Conservation (phyloP, 225 moss, liverwort and hornwort species). For the Anthoceros angustus region DNA sequence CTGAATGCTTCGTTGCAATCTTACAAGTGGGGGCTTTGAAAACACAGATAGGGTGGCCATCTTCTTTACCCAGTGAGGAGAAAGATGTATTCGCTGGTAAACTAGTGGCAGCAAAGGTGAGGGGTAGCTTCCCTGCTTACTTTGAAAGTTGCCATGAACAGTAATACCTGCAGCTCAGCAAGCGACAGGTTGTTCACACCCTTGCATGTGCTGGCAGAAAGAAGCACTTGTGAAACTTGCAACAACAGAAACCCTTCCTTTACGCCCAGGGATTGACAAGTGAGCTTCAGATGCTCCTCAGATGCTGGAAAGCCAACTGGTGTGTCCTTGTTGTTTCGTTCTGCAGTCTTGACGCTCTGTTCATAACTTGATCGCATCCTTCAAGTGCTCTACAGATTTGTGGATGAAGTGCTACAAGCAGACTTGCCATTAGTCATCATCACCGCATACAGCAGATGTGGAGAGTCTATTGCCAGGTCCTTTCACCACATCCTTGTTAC, state of each 20-base stretch:
- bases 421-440: constrained; percentile 53
- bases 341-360: neutral
- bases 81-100: constrained; percentile 53
- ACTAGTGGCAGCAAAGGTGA: constrained; percentile 61
- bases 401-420: constrained; percentile 70
- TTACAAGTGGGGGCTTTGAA: neutral
- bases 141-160: neutral
- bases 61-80: constrained; percentile 65
- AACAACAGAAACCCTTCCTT: constrained; percentile 39
- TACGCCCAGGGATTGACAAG: constrained; percentile 61
- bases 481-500: neutral
- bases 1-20: neutral
- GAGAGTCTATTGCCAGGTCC: constrained; percentile 76
- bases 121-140: neutral
- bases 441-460: constrained; percentile 64
- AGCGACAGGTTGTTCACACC: neutral
- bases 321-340: neutral
- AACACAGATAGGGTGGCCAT: constrained; percentile 82
- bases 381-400: constrained; percentile 41
- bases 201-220: constrained; percentile 23
- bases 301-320: neutral
- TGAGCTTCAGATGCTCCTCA: constrained; percentile 22
- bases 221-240: constrained; percentile 56
- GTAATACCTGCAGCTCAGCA: neutral
- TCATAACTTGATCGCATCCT: neutral